Percentiles rank a stretch among this genome's conserved stretches.
These are phyloP conservation scores for Agaricus blazei DNA, from an alignment of 768 basidiomycete species.

Conservation along the genomic window DNA sequence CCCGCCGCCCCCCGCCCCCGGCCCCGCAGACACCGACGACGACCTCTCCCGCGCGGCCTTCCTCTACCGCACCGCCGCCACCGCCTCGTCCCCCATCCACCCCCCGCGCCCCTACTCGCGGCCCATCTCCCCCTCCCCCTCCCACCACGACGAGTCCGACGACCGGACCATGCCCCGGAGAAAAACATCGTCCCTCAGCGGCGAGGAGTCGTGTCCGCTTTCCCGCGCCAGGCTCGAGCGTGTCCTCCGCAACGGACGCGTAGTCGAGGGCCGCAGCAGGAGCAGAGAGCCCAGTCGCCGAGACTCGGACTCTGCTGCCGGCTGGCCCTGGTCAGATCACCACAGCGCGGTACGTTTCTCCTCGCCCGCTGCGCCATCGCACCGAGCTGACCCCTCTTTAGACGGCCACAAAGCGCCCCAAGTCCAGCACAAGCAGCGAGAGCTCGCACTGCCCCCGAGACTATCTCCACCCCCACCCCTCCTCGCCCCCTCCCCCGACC, in stretches of 20 bases:
- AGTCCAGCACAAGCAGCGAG: conserved; percentile 10
- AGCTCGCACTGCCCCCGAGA: conserved; percentile 3
- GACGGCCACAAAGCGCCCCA: conserved; percentile 1
- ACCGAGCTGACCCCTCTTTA: neutral
- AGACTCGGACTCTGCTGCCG: neutral
- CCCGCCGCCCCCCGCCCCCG: conserved; percentile 8
- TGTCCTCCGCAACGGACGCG: conserved; percentile 9
- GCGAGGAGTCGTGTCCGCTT: neutral
- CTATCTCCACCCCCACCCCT: neutral
- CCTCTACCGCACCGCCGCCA: conserved; percentile 11
- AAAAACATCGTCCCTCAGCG: neutral
- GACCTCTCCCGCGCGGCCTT: conserved; percentile 10
- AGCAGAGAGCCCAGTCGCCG: conserved; percentile 5
- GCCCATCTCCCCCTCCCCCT: conserved; percentile 2
- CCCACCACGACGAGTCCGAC: neutral
- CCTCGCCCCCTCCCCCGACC: neutral
- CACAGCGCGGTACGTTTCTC: neutral
- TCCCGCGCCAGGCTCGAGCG: conserved; percentile 13
- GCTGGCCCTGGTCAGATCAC: conserved; percentile 5
- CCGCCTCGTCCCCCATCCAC: conserved; percentile 5
- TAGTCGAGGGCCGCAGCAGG: neutral
- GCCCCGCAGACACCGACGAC: conserved; percentile 3
- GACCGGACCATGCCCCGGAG: too few relatives aligned
- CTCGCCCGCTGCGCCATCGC: neutral
- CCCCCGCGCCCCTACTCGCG: neutral